Evolutionary conservation across 192 early-diverging fungal genomes (phyloP), one percentile per base, ranked within the genome.

Genomic region (Kappamyces sp.): DNA sequence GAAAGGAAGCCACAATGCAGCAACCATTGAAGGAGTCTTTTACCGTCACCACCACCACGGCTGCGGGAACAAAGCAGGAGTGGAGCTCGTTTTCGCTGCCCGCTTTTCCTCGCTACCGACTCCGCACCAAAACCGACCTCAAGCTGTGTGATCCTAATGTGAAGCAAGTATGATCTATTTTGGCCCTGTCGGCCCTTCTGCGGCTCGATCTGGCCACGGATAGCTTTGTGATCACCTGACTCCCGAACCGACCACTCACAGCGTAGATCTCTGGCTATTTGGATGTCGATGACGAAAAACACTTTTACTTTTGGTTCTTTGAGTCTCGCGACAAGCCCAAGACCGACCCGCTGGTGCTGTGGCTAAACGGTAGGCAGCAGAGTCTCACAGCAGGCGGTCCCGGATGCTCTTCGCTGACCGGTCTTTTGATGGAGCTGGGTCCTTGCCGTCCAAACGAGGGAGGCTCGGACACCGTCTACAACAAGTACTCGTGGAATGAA

Each of bases 231-330:
- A 41, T 57, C 44, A 46, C 23, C 23, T 23, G 23, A 23, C 23
- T 23, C 23, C 23, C 23, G 23, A 23, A 23, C 23, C 23, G 23
- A 23, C 23, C 23, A 23, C 23, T 23, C 23, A 23, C 23, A 23
- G 23, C 23, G 0, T 23, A 23, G 23, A 23, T 46, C 12, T 12
- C 12, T 41, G 31, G 77, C 15, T 82, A 79, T 51, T 63, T 79
- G 37, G 80, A 82, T 60, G 74, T 76, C 7, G 71, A 66, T 15
- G 70, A 61, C 32, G 57, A 59, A 36, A 40, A 59, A 1, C 89
- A 93, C 73, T 92, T 93, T 67, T 93, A 90, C 80, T 93, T 91
- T 70, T 93, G 90, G 89, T 97, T 99, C 82, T 97, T 99, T 71
- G 94, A 96, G 73, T 88, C 90, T 3, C 88, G 90, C 65, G 80